Evolutionary conservation across 1,139 yeast genomes (phyloP).

Genomic region (Yamadazyma epiphylla): DNA sequence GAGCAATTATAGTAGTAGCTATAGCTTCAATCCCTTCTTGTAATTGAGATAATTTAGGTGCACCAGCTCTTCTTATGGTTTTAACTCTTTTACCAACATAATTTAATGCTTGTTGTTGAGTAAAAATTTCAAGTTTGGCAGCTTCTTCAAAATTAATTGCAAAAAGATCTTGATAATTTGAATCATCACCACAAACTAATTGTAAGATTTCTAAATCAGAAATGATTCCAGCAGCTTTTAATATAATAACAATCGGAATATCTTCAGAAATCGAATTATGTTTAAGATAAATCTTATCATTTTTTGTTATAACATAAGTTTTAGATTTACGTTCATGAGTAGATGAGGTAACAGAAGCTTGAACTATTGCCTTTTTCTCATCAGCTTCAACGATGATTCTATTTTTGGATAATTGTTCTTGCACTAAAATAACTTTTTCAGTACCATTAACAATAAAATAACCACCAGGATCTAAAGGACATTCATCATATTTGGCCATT

Average conservation of each 20-base stretch:
- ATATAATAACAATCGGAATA: constrained; percentile 85
- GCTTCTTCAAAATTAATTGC: constrained; percentile 94
- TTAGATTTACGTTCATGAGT: constrained; percentile 98
- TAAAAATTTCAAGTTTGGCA: constrained; percentile 76
- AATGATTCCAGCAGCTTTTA: constrained; percentile 93
- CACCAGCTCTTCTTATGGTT: constrained; percentile 81
- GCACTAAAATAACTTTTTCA: constrained; percentile 93
- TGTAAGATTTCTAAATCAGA: constrained; percentile 93
- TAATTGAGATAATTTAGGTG: constrained; percentile 71
- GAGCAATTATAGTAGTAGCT: constrained; percentile 95
- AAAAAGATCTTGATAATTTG: constrained; percentile 86
- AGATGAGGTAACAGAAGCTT: constrained; percentile 95
- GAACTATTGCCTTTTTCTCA: constrained; percentile 89
- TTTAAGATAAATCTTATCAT: constrained; percentile 82
- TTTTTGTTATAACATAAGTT: constrained; percentile 90
- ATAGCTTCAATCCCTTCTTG: constrained; percentile 98
- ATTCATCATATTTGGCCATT: constrained; percentile 89
- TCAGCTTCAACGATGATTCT: constrained; percentile 98
- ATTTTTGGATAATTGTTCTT: constrained; percentile 93
- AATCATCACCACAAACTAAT: constrained; percentile 85
- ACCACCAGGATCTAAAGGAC: constrained; percentile 99
- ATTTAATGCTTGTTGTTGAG: constrained; percentile 92
- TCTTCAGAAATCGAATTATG: constrained; percentile 96
- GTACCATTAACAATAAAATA: constrained; percentile 97
- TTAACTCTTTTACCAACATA: constrained; percentile 89